phyloP scores from a whole-genome alignment of 75 land plant species.

The Larix kaempferi region DNA sequence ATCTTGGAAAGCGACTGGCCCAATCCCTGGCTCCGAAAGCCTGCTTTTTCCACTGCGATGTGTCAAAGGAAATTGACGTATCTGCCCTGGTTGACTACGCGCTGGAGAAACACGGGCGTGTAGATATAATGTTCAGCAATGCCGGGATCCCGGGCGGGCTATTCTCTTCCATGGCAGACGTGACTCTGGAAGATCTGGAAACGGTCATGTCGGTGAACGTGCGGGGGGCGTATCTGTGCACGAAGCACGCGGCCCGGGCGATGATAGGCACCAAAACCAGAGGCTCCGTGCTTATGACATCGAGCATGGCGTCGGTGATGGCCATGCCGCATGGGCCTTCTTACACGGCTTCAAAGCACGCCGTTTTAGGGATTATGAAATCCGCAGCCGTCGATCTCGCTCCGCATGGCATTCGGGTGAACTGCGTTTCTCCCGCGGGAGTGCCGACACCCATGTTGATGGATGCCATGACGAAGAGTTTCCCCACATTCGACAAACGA shows the following conservation, averaged over 20 bases:
- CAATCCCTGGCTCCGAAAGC: slow-evolving; percentile 8
- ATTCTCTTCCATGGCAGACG: neutral
- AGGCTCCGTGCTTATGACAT: neutral
- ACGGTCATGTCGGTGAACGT: slow-evolving; percentile 10
- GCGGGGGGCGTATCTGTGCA: slow-evolving; percentile 5
- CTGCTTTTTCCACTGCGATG: slow-evolving; percentile 35
- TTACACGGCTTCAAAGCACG: slow-evolving; percentile 14
- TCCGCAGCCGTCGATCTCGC: slow-evolving; percentile 11
- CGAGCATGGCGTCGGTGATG: slow-evolving; percentile 5
- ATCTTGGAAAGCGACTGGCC: slow-evolving; percentile 22
- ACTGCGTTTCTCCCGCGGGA: slow-evolving; percentile 8
- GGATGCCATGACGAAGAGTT: neutral
- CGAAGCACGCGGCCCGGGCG: slow-evolving; percentile 15
- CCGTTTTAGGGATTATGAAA: slow-evolving; percentile 12
- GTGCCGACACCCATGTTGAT: slow-evolving; percentile 10
- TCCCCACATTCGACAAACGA: neutral
- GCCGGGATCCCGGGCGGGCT: slow-evolving; percentile 31
- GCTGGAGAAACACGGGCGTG: slow-evolving; percentile 21
- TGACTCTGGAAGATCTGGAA: slow-evolving; percentile 1
- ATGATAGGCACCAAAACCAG: neutral
- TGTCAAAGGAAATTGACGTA: slow-evolving; percentile 30
- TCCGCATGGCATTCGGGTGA: slow-evolving; percentile 11
- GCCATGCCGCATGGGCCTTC: neutral
- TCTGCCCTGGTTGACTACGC: slow-evolving; percentile 24
- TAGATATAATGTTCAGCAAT: slow-evolving; percentile 52